Evolutionary conservation across 345 rosid genomes (phyloP).

Genomic region (Physaria fendleri): DNA sequence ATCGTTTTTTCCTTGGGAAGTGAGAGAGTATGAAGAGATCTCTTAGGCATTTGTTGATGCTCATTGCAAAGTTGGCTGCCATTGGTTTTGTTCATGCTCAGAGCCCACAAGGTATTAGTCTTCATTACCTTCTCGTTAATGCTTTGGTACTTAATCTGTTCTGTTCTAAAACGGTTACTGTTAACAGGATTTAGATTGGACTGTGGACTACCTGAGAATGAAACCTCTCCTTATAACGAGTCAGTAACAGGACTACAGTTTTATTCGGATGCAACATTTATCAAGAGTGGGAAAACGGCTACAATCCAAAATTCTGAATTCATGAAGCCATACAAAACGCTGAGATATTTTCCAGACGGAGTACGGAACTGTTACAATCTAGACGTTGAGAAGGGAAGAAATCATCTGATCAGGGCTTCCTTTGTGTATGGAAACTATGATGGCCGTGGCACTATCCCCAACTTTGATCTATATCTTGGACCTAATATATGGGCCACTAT

Average conservation of each 20-base stretch:
- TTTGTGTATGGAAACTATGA: slow-evolving; percentile 43
- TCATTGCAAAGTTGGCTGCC: not conserved
- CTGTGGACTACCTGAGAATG: slow-evolving; percentile 20
- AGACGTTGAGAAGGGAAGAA: slow-evolving; percentile 5
- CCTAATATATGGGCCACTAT: slow-evolving; percentile 31
- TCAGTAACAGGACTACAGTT: not conserved
- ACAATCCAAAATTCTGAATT: not conserved
- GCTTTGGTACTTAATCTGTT: not conserved
- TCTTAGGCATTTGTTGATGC: not conserved
- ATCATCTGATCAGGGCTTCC: slow-evolving; percentile 17
- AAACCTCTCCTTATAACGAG: not conserved
- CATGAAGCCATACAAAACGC: not conserved
- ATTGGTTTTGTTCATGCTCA: slow-evolving; percentile 5
- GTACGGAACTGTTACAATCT: slow-evolving; percentile 33
- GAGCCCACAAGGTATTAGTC: slow-evolving; percentile 13
- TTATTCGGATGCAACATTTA: slow-evolving; percentile 19
- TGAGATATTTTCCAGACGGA: slow-evolving; percentile 32
- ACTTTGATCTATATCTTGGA: slow-evolving; percentile 38
- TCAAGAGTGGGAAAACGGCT: slow-evolving; percentile 10
- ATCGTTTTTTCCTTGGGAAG: not conserved
- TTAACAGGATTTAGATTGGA: slow-evolving; percentile 35
- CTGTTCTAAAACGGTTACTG: too few species aligned
- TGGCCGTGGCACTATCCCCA: not conserved
- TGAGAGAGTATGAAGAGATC: not conserved
- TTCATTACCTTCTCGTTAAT: not conserved